These are phyloP conservation scores for Scutellaria baicalensis DNA, from an alignment of 257 asterid genomes.

Conservation along the genomic window DNA sequence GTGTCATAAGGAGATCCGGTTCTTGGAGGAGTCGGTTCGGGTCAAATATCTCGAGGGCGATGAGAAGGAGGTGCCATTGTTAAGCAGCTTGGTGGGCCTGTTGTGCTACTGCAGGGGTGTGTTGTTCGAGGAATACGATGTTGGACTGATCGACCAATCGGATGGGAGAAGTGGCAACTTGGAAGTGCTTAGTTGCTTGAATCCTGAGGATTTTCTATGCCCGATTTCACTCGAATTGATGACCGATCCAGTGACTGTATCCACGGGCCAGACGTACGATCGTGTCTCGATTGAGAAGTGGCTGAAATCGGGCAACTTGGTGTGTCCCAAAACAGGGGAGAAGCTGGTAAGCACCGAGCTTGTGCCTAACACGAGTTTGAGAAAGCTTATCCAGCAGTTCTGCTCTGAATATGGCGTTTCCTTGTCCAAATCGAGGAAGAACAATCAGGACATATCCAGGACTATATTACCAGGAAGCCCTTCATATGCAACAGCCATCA, in stretches of 20 bases:
- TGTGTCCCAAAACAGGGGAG: constrained; percentile 74
- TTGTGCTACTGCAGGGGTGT: constrained; percentile 61
- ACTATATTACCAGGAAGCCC: constrained; percentile 56
- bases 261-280: constrained; percentile 77
- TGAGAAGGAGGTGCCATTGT: constrained; percentile 37
- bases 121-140: constrained; percentile 40
- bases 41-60: constrained; percentile 23
- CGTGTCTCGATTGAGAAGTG: constrained; percentile 67
- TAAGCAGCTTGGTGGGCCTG: constrained; percentile 50
- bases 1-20: constrained; percentile 48
- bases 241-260: constrained; percentile 72
- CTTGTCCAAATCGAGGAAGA: constrained; percentile 39
- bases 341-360: constrained; percentile 37
- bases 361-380: constrained; percentile 45
- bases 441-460: constrained; percentile 43
- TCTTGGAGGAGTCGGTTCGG: constrained; percentile 43
- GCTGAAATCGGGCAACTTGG: constrained; percentile 55
- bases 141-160: constrained; percentile 21
- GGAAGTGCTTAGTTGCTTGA: constrained; percentile 41
- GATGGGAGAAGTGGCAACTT: constrained; percentile 25
- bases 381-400: constrained; percentile 54
- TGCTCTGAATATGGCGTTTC: constrained; percentile 60
- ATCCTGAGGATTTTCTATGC: constrained; percentile 65
- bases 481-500: constrained; percentile 51
- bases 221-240: constrained; percentile 71